A percentile compares a stretch with the other conserved stretches of the same genome.
Evolutionary conservation across 306 rosid genomes (phyloP).

Genomic region (Ziziphus jujuba): DNA sequence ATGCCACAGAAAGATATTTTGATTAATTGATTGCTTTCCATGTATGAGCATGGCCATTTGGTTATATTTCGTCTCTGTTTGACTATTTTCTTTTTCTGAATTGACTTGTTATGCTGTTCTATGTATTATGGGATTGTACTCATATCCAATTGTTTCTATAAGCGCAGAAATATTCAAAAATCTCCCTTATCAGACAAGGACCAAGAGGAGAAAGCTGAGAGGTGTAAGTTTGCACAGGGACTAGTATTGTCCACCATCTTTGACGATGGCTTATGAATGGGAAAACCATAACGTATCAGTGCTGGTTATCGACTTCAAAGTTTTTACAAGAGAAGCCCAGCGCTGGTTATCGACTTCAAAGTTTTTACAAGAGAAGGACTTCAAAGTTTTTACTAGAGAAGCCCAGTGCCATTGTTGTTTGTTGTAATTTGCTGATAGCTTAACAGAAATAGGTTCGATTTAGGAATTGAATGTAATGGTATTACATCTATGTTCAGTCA

Average conservation of each 20-base stretch:
- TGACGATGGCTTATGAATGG: constrained; percentile 46
- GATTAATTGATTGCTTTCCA: no score
- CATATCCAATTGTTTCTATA: not conserved
- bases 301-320: not conserved
- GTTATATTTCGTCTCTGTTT: no score
- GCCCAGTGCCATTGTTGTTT: constrained; percentile 14
- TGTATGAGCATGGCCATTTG: no score
- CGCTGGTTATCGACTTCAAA: not conserved
- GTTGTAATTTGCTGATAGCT: constrained; percentile 17
- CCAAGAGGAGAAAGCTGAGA: constrained; percentile 49
- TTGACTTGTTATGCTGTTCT: no score
- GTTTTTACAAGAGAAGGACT: constrained; percentile 18
- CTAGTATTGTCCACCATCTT: constrained; percentile 53
- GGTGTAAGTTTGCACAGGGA: constrained; percentile 57
- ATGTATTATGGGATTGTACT: not conserved
- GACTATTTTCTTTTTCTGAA: no score
- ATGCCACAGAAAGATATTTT: no score
- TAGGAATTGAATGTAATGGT: constrained; percentile 31
- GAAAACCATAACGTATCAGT: not conserved
- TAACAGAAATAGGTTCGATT: constrained; percentile 20
- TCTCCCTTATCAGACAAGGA: constrained; percentile 49
- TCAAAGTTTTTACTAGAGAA: constrained; percentile 14
- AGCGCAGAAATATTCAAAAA: constrained; percentile 44
- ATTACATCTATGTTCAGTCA: constrained; percentile 8
- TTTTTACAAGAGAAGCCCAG: constrained; percentile 22